phyloP scores from a whole-genome alignment of 2,329 filamentous ascomycete genomes.

The Colletotrichum acutatum region DNA sequence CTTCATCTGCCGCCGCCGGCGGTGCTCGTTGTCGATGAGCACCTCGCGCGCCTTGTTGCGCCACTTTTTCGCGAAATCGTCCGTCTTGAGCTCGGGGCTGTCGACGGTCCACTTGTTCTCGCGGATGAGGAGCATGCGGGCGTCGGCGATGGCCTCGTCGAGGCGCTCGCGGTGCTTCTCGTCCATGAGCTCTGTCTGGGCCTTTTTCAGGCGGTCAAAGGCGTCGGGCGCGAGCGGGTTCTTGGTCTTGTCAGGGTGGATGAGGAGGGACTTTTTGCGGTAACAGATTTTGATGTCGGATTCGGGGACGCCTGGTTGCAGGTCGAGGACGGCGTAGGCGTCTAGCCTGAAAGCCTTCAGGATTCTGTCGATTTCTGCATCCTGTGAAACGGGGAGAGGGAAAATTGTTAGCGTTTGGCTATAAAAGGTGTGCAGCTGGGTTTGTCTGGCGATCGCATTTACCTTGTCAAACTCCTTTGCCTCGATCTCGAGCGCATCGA shows the following conservation, averaged over 20 bases:
- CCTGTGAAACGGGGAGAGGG: conserved; percentile 59
- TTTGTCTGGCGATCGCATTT: conserved; percentile 38
- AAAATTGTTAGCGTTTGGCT: neutral
- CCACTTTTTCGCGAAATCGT: conserved; percentile 87
- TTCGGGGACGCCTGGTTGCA: conserved; percentile 94
- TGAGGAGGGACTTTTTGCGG: conserved; percentile 97
- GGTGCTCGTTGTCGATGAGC: conserved; percentile 90
- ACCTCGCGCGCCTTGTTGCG: conserved; percentile 90
- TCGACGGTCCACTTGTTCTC: conserved; percentile 95
- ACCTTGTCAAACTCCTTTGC: conserved; percentile 93
- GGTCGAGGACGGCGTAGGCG: conserved; percentile 91
- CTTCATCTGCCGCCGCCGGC: conserved; percentile 85
- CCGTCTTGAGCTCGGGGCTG: conserved; percentile 85
- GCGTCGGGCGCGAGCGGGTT: conserved; percentile 93
- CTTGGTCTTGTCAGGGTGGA: conserved; percentile 97
- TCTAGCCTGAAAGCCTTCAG: conserved; percentile 85
- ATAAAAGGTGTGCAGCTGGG: neutral
- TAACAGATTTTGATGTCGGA: conserved; percentile 96
- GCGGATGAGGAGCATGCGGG: conserved; percentile 92
- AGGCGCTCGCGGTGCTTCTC: conserved; percentile 89
- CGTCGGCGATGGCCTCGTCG: conserved; percentile 96
- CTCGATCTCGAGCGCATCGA: conserved; percentile 85
- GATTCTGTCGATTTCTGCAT: conserved; percentile 96
- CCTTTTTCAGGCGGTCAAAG: conserved; percentile 96
- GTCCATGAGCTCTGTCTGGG: conserved; percentile 89